phyloP scores from a whole-genome alignment of 2,329 filamentous ascomycete species.

The Xylariaceae sp. region DNA sequence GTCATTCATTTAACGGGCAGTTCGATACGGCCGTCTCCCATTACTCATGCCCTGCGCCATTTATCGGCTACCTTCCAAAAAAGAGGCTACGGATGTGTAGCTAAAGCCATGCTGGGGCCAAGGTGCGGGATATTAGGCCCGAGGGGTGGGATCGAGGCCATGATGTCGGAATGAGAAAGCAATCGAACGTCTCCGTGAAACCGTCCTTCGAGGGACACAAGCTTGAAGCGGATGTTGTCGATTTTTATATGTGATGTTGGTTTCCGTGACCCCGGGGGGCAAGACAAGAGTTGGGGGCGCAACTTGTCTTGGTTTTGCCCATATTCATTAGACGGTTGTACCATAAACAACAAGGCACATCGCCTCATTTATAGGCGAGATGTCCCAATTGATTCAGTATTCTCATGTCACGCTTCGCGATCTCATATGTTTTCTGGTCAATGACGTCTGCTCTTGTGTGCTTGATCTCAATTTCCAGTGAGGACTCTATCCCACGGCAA shows the following conservation, averaged over 20 bases:
- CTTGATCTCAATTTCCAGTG: background rate
- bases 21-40: background rate
- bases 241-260: constrained; percentile 8
- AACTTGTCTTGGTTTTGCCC: constrained; percentile 13
- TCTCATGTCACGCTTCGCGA: background rate
- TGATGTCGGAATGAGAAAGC: constrained; percentile 2
- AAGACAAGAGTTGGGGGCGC: background rate
- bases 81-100: background rate
- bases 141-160: constrained; percentile 1
- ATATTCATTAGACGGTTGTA: constrained; percentile 23
- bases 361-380: constrained; percentile 14
- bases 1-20: background rate
- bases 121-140: background rate
- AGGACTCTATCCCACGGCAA: constrained; percentile 6
- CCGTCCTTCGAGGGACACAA: constrained; percentile 4
- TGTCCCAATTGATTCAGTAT: constrained; percentile 16
- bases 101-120: background rate
- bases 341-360: constrained; percentile 13
- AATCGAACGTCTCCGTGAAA: background rate
- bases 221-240: background rate
- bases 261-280: constrained; percentile 4
- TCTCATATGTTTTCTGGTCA: background rate
- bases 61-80: background rate
- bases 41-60: background rate
- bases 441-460: background rate